Percentiles rank a stretch among this genome's conserved stretches.
phyloP scores from a whole-genome alignment of 306 rosid genomes.

The Cucurbita ficifolia region DNA sequence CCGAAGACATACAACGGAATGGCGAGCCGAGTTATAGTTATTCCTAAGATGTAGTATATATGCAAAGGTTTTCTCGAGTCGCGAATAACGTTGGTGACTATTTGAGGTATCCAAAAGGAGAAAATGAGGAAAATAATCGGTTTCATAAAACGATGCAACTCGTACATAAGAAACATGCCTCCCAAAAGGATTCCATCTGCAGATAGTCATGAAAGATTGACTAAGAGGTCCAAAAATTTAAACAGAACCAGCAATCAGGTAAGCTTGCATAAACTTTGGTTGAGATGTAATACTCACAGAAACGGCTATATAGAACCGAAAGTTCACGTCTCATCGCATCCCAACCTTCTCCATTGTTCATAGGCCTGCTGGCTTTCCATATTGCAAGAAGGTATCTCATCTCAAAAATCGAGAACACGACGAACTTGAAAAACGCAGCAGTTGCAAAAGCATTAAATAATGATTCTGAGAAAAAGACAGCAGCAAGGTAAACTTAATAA shows the following conservation, averaged over 20 bases:
- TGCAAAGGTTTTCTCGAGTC: slow-evolving; percentile 95
- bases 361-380: slow-evolving; percentile 96
- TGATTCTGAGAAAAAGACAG: slow-evolving; percentile 51
- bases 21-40: slow-evolving; percentile 73
- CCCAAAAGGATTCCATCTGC: slow-evolving; percentile 98
- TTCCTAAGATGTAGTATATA: slow-evolving; percentile 82
- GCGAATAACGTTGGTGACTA: slow-evolving; percentile 66
- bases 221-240: slow-evolving; percentile 10
- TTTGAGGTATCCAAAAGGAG: slow-evolving; percentile 98
- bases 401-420: slow-evolving; percentile 94
- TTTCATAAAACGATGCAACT: slow-evolving; percentile 69
- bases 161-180: slow-evolving; percentile 91
- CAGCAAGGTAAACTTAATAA: slow-evolving; percentile 9
- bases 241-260: neutral
- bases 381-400: slow-evolving; percentile 99
- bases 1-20: slow-evolving; percentile 78
- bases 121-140: slow-evolving; percentile 73
- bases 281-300: slow-evolving; percentile 50
- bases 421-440: slow-evolving; percentile 97
- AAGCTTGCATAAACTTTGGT: neutral
- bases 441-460: slow-evolving; percentile 96
- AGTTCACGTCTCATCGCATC: slow-evolving; percentile 97
- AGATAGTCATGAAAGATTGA: slow-evolving; percentile 11
- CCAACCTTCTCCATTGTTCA: slow-evolving; percentile 93
- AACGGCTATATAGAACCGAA: slow-evolving; percentile 88